phyloP scores from a whole-genome alignment of 2,329 filamentous ascomycete genomes.

The Magnaporthiopsis poae region DNA sequence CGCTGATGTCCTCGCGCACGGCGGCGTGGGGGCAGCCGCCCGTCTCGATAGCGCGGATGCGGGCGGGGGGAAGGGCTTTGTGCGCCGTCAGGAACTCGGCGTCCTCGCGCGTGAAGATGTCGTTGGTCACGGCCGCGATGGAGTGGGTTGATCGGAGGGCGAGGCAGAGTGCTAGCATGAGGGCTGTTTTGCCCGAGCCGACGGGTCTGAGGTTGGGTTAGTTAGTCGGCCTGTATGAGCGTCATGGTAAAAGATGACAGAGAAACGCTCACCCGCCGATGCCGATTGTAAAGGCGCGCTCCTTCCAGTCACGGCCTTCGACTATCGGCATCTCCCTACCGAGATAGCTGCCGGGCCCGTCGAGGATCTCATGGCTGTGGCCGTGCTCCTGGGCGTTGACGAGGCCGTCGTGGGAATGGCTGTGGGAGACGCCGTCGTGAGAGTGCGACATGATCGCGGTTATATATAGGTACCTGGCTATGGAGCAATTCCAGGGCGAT shows the following conservation, averaged over 20 bases:
- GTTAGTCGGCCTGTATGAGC: not conserved
- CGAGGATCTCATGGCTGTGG: slow-evolving; percentile 89
- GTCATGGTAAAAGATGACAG: slow-evolving; percentile 10
- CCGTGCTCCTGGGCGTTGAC: slow-evolving; percentile 63
- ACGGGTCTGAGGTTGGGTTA: slow-evolving; percentile 56
- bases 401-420: slow-evolving; percentile 41
- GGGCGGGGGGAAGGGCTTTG: slow-evolving; percentile 67
- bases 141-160: slow-evolving; percentile 71
- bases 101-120: slow-evolving; percentile 97
- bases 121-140: slow-evolving; percentile 93
- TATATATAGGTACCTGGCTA: no score
- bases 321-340: slow-evolving; percentile 88
- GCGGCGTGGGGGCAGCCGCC: slow-evolving; percentile 95
- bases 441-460: slow-evolving; percentile 16
- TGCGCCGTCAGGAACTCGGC: slow-evolving; percentile 90
- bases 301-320: slow-evolving; percentile 76
- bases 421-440: slow-evolving; percentile 44
- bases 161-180: slow-evolving; percentile 88
- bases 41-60: slow-evolving; percentile 93
- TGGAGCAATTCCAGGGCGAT: no score
- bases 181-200: slow-evolving; percentile 90
- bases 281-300: slow-evolving; percentile 89
- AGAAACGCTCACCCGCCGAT: slow-evolving; percentile 70
- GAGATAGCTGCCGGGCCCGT: slow-evolving; percentile 82
- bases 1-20: slow-evolving; percentile 89